Conservation (phyloP, 345 rosid genomes). For the Luvunga scandens region DNA sequence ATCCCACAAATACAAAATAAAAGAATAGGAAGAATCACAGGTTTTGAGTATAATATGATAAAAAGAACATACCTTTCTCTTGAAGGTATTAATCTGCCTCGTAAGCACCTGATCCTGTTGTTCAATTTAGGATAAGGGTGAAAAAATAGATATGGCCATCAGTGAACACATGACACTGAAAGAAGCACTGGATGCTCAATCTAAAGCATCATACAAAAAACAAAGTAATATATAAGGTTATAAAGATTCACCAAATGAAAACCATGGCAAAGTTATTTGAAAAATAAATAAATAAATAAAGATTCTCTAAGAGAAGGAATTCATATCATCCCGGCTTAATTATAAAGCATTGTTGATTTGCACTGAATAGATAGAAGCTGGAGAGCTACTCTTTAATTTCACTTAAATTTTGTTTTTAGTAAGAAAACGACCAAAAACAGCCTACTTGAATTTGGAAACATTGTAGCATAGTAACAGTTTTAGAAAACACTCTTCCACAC, state of each 20-base stretch:
- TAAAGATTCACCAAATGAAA: too few relatives aligned
- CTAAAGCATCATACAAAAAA: neutral
- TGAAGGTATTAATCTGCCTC: conserved; percentile 55
- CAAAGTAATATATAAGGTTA: neutral
- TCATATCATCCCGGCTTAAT: too few relatives aligned
- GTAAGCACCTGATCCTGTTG: conserved; percentile 40
- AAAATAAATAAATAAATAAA: too few relatives aligned
- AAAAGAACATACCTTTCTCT: conserved; percentile 54
- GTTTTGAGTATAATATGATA: neutral
- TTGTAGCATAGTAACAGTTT: neutral
- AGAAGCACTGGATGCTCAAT: too few relatives aligned
- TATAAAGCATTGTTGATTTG: neutral
- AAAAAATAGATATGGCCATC: neutral
- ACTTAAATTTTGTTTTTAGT: neutral
- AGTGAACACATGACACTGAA: neutral
- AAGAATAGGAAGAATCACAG: neutral
- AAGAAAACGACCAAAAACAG: neutral
- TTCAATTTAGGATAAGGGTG: neutral
- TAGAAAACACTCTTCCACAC: too few relatives aligned
- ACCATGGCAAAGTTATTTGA: too few relatives aligned
- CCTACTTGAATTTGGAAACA: too few relatives aligned
- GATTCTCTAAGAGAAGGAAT: too few relatives aligned
- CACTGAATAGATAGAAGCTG: neutral
- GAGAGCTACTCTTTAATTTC: neutral
- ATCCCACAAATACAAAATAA: too few relatives aligned